Percentiles rank a stretch among this genome's conserved stretches.
phyloP scores from a whole-genome alignment of 441 rosid species.

The Bocquillonia castaneifolia region DNA sequence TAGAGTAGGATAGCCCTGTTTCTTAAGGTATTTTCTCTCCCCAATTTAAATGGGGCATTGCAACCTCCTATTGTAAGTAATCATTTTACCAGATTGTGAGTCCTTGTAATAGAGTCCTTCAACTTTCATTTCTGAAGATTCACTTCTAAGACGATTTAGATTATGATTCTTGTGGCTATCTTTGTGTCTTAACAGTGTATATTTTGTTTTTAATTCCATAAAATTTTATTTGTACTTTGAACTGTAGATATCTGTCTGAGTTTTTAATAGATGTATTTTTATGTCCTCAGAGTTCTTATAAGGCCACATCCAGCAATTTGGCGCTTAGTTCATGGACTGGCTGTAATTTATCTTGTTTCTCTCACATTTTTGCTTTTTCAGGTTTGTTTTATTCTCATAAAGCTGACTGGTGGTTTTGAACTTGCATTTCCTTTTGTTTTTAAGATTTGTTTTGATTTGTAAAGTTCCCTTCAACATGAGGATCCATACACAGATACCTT shows the following conservation, averaged over 20 bases:
- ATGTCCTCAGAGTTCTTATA: conserved; percentile 59
- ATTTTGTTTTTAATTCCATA: neutral
- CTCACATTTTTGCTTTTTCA: conserved; percentile 97
- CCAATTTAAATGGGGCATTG: neutral
- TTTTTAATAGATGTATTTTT: neutral
- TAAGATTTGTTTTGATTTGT: neutral
- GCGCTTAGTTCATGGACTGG: conserved; percentile 99
- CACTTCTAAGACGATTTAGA: neutral
- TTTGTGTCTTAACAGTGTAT: neutral
- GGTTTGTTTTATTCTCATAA: conserved; percentile 39
- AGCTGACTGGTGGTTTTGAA: neutral
- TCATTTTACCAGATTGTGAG: too few species aligned
- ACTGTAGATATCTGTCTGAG: neutral
- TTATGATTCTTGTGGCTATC: neutral
- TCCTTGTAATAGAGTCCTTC: neutral
- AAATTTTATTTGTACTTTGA: neutral
- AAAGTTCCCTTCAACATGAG: neutral
- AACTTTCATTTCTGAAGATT: neutral
- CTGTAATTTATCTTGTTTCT: conserved; percentile 83
- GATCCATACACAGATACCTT: neutral
- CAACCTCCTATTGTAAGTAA: neutral
- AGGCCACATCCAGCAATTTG: conserved; percentile 99
- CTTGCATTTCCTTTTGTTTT: neutral
- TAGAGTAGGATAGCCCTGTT: too few species aligned
- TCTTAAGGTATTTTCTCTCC: neutral